A percentile compares a stretch with the other conserved stretches of the same genome.
Evolutionary conservation across 768 basidiomycete species (phyloP).

Genomic region (Lepiota brunneoincarnata): DNA sequence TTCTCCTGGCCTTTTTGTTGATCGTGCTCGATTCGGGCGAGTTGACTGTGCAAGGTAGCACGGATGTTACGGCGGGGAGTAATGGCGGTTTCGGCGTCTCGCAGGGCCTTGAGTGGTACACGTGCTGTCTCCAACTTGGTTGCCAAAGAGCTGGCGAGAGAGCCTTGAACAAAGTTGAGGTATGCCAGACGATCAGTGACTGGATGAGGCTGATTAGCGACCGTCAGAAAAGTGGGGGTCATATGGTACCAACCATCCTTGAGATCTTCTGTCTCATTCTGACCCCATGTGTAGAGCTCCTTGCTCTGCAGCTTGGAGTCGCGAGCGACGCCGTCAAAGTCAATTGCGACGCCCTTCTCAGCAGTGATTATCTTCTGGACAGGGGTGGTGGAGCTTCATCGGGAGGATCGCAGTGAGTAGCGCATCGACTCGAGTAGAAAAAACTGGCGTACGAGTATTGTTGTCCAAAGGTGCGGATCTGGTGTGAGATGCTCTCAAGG

Average conservation of each 20-base stretch:
- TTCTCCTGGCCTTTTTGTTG: constrained; percentile 63
- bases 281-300: constrained; percentile 85
- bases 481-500: constrained; percentile 64
- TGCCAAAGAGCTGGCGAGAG: constrained; percentile 60
- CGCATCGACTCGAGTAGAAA: not conserved
- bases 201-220: constrained; percentile 21
- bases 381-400: constrained; percentile 51
- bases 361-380: constrained; percentile 78
- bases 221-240: constrained; percentile 8
- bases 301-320: constrained; percentile 75
- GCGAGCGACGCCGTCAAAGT: constrained; percentile 63
- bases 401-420: constrained; percentile 11
- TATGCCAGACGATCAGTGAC: constrained; percentile 83
- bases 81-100: constrained; percentile 65
- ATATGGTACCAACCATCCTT: constrained; percentile 57
- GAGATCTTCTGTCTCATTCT: constrained; percentile 64
- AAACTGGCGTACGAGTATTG: constrained; percentile 60
- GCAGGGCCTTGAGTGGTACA: constrained; percentile 63
- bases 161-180: constrained; percentile 74
- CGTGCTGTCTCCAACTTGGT: constrained; percentile 63
- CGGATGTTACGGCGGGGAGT: constrained; percentile 63
- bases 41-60: constrained; percentile 53
- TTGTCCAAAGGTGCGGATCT: constrained; percentile 70
- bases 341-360: constrained; percentile 75
- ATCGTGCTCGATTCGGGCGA: constrained; percentile 63